These are phyloP conservation scores for Teratosphaeria zuluensis DNA, from an alignment of 2,329 filamentous ascomycete species.

Conservation along the genomic window DNA sequence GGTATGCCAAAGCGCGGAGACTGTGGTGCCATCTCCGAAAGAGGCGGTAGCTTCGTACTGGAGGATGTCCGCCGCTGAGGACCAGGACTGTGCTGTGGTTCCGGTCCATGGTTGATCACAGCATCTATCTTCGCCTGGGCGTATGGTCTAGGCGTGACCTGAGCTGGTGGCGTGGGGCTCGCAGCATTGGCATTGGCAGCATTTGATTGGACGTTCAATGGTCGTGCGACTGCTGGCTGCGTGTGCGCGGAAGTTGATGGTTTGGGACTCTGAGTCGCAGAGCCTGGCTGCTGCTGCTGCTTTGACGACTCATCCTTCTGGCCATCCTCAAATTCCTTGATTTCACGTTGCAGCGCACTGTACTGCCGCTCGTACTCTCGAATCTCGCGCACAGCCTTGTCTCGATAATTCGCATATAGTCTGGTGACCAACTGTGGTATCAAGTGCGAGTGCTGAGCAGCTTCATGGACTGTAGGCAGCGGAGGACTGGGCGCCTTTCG, in stretches of 20 bases:
- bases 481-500: constrained; percentile 61
- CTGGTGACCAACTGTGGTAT: constrained; percentile 62
- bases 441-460: constrained; percentile 54
- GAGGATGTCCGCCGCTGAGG: constrained; percentile 21
- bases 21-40: constrained; percentile 27
- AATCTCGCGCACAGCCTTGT: constrained; percentile 60
- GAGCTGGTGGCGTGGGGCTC: constrained; percentile 8
- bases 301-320: constrained; percentile 39
- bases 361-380: constrained; percentile 63
- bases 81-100: constrained; percentile 20
- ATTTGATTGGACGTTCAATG: constrained; percentile 5
- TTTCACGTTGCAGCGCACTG: constrained; percentile 52
- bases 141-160: constrained; percentile 15
- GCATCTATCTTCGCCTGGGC: constrained; percentile 27
- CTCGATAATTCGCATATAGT: constrained; percentile 66
- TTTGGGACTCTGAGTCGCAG: constrained; percentile 14
- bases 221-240: constrained; percentile 7
- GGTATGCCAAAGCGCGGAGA: constrained; percentile 21
- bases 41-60: constrained; percentile 23
- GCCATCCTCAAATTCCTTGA: constrained; percentile 56
- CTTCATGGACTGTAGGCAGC: constrained; percentile 56
- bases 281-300: constrained; percentile 6
- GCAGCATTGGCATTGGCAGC: constrained; percentile 6
- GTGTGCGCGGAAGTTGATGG: constrained; percentile 16
- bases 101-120: constrained; percentile 27